Evolutionary conservation across 140 eudicot species (phyloP).

Genomic region (Flaveria floridana): DNA sequence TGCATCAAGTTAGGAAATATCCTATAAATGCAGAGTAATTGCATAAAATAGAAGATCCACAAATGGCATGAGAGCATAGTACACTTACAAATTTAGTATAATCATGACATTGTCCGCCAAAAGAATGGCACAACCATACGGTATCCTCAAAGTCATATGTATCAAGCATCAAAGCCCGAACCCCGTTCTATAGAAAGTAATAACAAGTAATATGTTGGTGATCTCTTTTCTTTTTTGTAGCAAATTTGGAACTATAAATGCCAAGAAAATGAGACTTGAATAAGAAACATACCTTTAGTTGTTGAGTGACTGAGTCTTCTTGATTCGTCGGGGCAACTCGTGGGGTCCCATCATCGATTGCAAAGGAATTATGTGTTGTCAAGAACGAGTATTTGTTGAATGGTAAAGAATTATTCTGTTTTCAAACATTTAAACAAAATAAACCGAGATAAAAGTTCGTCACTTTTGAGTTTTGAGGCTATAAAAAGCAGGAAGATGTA

Average conservation of each 20-base stretch:
- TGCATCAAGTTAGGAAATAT: not conserved
- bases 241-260: not conserved
- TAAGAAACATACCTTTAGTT: constrained; percentile 56
- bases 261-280: not conserved
- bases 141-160: constrained; percentile 76
- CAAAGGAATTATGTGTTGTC: constrained; percentile 85
- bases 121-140: constrained; percentile 93
- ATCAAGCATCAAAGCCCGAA: constrained; percentile 93
- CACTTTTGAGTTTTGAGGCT: not conserved
- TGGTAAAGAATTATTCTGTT: constrained; percentile 81
- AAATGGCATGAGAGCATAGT: not conserved
- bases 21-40: not conserved
- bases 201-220: constrained; percentile 8
- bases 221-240: constrained; percentile 1
- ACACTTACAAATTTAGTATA: constrained; percentile 80
- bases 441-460: not conserved
- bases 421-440: constrained; percentile 12
- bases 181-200: constrained; percentile 68
- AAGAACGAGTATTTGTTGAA: constrained; percentile 88
- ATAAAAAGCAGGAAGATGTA: not conserved
- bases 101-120: constrained; percentile 72
- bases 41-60: not conserved
- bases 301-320: constrained; percentile 73
- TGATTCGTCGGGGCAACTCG: constrained; percentile 68
- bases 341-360: constrained; percentile 64